phyloP scores from a whole-genome alignment of 2,329 filamentous ascomycete genomes.

The Neofusicoccum ribis region DNA sequence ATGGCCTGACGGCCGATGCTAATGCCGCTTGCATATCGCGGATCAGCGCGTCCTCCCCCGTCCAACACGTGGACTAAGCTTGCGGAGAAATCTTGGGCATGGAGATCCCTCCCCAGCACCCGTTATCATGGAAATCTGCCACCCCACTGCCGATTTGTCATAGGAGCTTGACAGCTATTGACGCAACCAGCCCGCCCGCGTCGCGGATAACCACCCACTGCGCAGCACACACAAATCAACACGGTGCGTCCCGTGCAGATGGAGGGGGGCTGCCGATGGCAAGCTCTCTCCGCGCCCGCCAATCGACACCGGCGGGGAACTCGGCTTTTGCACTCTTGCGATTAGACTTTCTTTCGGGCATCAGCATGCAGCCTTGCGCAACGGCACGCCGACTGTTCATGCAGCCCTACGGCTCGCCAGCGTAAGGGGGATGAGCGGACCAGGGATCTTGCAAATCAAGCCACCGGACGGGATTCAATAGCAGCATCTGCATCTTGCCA shows the following conservation, averaged over 20 bases:
- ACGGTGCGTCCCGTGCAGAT: background rate
- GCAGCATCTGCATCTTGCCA: background rate
- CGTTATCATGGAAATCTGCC: slow-evolving; percentile 11
- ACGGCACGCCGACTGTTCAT: slow-evolving; percentile 4
- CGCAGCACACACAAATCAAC: background rate
- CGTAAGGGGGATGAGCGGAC: background rate
- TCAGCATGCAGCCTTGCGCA: slow-evolving; percentile 11
- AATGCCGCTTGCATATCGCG: slow-evolving; percentile 10
- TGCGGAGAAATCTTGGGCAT: slow-evolving; percentile 16
- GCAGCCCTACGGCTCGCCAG: slow-evolving; percentile 9
- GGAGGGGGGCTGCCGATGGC: background rate
- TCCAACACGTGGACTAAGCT: slow-evolving; percentile 18
- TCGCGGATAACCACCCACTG: background rate
- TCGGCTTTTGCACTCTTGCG: background rate
- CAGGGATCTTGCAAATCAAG: slow-evolving; percentile 1
- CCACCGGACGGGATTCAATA: background rate
- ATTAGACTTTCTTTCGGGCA: slow-evolving; percentile 2
- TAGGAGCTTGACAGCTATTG: slow-evolving; percentile 6
- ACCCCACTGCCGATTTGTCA: slow-evolving; percentile 17
- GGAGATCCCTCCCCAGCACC: slow-evolving; percentile 7
- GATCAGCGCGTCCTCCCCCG: slow-evolving; percentile 11
- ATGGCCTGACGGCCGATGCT: slow-evolving; percentile 11
- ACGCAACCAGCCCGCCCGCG: background rate
- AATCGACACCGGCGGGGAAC: background rate
- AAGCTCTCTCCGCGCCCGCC: background rate